These are phyloP conservation scores for Melastoma candidum DNA, from an alignment of 441 rosid genomes.

Conservation along the genomic window DNA sequence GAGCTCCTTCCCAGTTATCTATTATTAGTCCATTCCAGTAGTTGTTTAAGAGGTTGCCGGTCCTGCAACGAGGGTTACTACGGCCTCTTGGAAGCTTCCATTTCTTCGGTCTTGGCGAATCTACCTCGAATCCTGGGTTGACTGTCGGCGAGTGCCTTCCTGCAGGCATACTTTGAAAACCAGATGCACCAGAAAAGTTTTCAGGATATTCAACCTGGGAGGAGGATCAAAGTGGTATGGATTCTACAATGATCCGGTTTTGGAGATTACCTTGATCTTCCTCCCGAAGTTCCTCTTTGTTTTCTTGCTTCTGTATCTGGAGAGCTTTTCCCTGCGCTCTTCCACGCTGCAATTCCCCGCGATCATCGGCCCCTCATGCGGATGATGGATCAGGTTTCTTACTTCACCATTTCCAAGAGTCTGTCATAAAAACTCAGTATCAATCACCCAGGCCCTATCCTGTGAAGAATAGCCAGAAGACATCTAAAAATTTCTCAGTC, in stretches of 20 bases:
- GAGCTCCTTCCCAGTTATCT: no score
- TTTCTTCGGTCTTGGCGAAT: conserved; percentile 84
- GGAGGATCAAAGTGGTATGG: background rate
- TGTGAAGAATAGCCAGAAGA: conserved; percentile 35
- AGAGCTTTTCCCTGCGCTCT: conserved; percentile 90
- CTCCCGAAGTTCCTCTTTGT: conserved; percentile 88
- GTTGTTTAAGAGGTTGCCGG: no score
- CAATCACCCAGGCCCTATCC: conserved; percentile 42
- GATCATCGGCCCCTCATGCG: conserved; percentile 32
- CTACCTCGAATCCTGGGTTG: conserved; percentile 98
- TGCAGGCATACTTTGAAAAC: conserved; percentile 80
- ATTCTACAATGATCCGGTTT: background rate
- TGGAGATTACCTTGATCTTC: conserved; percentile 67
- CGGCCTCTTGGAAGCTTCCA: conserved; percentile 30
- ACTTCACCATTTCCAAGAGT: conserved; percentile 41
- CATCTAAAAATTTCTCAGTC: conserved; percentile 42
- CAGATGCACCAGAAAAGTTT: background rate
- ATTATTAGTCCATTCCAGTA: no score
- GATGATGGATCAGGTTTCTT: conserved; percentile 19
- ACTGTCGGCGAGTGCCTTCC: conserved; percentile 98
- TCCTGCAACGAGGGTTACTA: conserved; percentile 3
- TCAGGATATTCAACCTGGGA: background rate
- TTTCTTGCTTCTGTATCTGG: conserved; percentile 91
- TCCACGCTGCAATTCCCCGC: conserved; percentile 48
- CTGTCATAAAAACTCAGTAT: conserved; percentile 58